Base-by-base conservation (phyloP, 2,329 filamentous ascomycete genomes). In the Aspergillus ochraceus region DNA sequence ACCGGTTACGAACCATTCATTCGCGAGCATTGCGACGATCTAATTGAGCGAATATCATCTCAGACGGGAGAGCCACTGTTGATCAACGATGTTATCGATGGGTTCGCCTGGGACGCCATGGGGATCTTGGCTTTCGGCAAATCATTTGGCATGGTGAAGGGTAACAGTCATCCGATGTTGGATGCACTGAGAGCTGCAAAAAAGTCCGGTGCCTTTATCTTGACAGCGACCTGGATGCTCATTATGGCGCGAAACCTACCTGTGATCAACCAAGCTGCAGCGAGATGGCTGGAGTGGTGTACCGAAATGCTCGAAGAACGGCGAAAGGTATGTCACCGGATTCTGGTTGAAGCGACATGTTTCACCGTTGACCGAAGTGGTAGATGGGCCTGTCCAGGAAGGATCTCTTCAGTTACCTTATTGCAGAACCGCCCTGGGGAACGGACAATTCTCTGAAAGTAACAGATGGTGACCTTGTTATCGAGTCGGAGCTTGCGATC, bases 381-480 rank as follows among this genome's bases (percentile, higher is more conserved):
- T 19, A 61, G 59, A 53, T 32, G 30, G 36, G 55, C 19, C 8
- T 45, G 4, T 20, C 36, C 24, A 52, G 36, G 1, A 47, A 45
- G 9, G 60, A 60, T 20, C 54, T 62, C 39, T 58, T 62, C 30
- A 60, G 54, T 32, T 62, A 60, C 29, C 19, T 62, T 29, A 60
- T 62, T 24, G 54, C 54, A 17, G 57, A 60, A 5, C n/a, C 57
- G 17, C 9, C 5, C 12, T 30, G 32, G 6, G 26, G 20, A 10
- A 26, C 10, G 1, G 49, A 36, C 5, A 45, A 54, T n/a, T 8
- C 47, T 19, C 22, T 36, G 46, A 53, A 39, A 29, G 39, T 30
- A 8, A 52, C 36, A 5, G 51, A 58, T 17, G 46, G 49, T 32
- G 57, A 60, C 19, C 32, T 62, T 2, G 39, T 55, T 19, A 57